Conservation (phyloP, 2,329 filamentous ascomycete genomes). For the Dactylonectria estremocensis region DNA sequence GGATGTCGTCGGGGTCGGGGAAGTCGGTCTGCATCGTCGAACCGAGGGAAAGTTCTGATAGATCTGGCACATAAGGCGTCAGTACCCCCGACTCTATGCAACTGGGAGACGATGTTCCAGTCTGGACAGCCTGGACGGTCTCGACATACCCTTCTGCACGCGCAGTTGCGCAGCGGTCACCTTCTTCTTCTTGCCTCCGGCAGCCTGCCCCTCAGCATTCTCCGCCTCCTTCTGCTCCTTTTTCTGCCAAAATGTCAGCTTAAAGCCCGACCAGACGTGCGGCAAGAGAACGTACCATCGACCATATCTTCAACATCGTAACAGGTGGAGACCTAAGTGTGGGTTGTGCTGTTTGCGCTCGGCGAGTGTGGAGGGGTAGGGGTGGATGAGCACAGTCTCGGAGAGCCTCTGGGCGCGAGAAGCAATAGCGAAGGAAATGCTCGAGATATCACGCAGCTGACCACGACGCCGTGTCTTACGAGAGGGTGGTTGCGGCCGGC, state of each 20-base stretch:
- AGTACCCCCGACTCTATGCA: slow-evolving; percentile 17
- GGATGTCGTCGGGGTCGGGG: slow-evolving; percentile 86
- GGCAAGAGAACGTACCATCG: slow-evolving; percentile 77
- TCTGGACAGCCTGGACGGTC: background rate
- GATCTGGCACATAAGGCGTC: slow-evolving; percentile 66
- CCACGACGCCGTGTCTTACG: slow-evolving; percentile 24
- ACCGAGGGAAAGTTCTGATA: slow-evolving; percentile 85
- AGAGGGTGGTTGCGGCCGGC: slow-evolving; percentile 31
- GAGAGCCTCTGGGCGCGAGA: background rate
- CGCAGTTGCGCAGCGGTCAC: slow-evolving; percentile 96
- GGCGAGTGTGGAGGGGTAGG: slow-evolving; percentile 23
- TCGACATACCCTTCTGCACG: slow-evolving; percentile 87
- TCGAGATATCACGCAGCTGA: background rate
- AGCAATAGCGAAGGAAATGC: background rate
- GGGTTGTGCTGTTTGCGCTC: slow-evolving; percentile 40
- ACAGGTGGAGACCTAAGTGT: slow-evolving; percentile 41
- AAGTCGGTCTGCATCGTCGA: slow-evolving; percentile 87
- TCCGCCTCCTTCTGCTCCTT: slow-evolving; percentile 97
- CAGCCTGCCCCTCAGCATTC: slow-evolving; percentile 80
- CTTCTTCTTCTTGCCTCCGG: slow-evolving; percentile 94
- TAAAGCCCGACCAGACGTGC: background rate
- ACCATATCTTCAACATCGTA: slow-evolving; percentile 99
- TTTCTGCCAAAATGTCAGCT: slow-evolving; percentile 71
- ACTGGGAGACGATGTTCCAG: background rate
- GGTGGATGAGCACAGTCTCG: slow-evolving; percentile 4